These are phyloP conservation scores for Lactarius indigo DNA, from an alignment of 768 basidiomycete genomes.

Conservation along the genomic window DNA sequence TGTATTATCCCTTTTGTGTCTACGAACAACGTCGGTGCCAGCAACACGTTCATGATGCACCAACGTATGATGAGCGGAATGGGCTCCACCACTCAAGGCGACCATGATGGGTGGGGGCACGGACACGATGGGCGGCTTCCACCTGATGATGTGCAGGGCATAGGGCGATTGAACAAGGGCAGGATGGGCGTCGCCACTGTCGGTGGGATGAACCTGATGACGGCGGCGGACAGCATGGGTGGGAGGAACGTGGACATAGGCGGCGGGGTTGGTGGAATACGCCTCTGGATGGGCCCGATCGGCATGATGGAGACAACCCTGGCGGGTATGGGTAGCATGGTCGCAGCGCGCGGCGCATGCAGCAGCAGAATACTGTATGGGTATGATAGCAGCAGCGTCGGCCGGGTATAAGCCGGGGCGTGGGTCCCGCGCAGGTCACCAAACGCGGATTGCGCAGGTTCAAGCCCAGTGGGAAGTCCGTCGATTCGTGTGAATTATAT, in stretches of 20 bases:
- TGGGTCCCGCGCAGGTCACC: slow-evolving; percentile 46
- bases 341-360: slow-evolving; percentile 35
- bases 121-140: slow-evolving; percentile 25
- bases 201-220: slow-evolving; percentile 42
- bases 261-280: slow-evolving; percentile 31
- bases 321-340: slow-evolving; percentile 20
- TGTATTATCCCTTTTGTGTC: slow-evolving; percentile 39
- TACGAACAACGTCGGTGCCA: no score
- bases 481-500: no score
- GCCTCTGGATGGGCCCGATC: slow-evolving; percentile 32
- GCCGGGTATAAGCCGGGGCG: slow-evolving; percentile 50
- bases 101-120: slow-evolving; percentile 37
- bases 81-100: slow-evolving; percentile 37
- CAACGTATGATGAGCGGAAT: slow-evolving; percentile 93
- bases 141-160: slow-evolving; percentile 33
- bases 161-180: slow-evolving; percentile 31
- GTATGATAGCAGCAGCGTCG: slow-evolving; percentile 43
- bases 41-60: slow-evolving; percentile 32
- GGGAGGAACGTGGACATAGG: no score
- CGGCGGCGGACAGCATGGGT: no score
- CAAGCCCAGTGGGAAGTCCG: no score
- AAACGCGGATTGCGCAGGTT: no score
- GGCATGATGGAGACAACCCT: slow-evolving; percentile 9
- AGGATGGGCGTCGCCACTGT: slow-evolving; percentile 54
- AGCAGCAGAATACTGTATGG: slow-evolving; percentile 26